These are phyloP conservation scores for Remersonia thermophila DNA, from an alignment of 2,329 filamentous ascomycete species.

Conservation along the genomic window DNA sequence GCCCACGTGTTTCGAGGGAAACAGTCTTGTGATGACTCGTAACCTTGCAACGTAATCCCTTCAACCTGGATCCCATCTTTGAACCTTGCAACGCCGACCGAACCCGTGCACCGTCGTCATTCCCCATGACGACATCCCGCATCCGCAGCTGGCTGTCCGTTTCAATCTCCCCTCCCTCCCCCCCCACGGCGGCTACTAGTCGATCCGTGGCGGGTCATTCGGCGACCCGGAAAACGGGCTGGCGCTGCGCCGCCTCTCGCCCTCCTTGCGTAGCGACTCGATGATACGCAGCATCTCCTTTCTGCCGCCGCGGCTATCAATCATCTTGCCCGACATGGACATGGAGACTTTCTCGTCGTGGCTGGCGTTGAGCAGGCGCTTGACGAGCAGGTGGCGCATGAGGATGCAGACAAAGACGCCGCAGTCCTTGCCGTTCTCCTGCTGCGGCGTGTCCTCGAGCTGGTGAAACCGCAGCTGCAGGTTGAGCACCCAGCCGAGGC, in stretches of 20 bases:
- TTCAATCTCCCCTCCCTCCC: neutral
- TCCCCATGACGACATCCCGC: too few species aligned
- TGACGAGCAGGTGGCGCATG: conserved; percentile 87
- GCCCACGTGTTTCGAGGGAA: too few species aligned
- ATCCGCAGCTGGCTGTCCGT: too few species aligned
- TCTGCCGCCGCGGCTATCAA: conserved; percentile 67
- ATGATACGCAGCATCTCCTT: conserved; percentile 91
- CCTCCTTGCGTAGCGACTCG: conserved; percentile 75
- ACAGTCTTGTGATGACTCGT: too few species aligned
- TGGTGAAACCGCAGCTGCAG: conserved; percentile 63
- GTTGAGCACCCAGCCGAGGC: conserved; percentile 56
- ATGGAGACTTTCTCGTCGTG: conserved; percentile 82
- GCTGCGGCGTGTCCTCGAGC: conserved; percentile 74
- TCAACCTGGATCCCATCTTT: too few species aligned
- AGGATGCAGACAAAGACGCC: conserved; percentile 91
- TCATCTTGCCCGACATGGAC: conserved; percentile 75
- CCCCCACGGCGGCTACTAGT: conserved; percentile 20
- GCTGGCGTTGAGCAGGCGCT: conserved; percentile 66
- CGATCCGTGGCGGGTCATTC: conserved; percentile 32
- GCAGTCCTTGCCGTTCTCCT: conserved; percentile 87
- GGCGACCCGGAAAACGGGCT: conserved; percentile 22
- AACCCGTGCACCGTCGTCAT: neutral
- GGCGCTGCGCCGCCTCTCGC: conserved; percentile 53
- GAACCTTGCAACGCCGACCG: neutral
- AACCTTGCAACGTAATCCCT: too few species aligned